Percentiles rank a stretch among this genome's conserved stretches.
These are phyloP conservation scores for Paramecium tetraurelia DNA, from an alignment of 73 alveolate species.

Conservation along the genomic window DNA sequence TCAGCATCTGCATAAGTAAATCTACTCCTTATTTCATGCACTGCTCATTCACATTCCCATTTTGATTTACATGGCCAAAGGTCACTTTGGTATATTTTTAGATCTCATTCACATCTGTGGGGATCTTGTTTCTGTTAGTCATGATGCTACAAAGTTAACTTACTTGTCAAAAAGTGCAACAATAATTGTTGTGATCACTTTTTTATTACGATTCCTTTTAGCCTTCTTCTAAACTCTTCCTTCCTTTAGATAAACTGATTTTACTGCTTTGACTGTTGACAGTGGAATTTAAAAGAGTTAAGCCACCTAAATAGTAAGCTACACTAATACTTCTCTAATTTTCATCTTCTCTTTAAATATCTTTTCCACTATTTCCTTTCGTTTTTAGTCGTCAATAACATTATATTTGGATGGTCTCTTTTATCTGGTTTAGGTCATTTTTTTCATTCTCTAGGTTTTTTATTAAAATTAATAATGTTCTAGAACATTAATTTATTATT, in stretches of 20 bases:
- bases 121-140: background rate
- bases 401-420: background rate
- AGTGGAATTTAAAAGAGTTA: background rate
- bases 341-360: background rate
- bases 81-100: background rate
- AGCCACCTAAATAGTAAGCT: background rate
- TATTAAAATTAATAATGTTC: background rate
- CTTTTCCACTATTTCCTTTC: background rate
- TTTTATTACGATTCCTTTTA: background rate
- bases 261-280: background rate
- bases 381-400: background rate
- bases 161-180: constrained; percentile 3
- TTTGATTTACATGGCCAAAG: background rate
- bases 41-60: background rate
- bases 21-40: background rate
- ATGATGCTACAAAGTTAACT: background rate
- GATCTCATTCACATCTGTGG: background rate
- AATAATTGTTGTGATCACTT: background rate
- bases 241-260: background rate
- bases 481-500: background rate
- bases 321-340: background rate
- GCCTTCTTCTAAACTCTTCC: background rate
- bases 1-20: background rate
- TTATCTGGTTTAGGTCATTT: background rate
- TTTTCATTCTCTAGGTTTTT: background rate